A percentile compares a stretch with the other conserved stretches of the same genome.
Evolutionary conservation across 2,329 filamentous ascomycete species (phyloP).

Genomic region (Dryadomyces quercivorus): DNA sequence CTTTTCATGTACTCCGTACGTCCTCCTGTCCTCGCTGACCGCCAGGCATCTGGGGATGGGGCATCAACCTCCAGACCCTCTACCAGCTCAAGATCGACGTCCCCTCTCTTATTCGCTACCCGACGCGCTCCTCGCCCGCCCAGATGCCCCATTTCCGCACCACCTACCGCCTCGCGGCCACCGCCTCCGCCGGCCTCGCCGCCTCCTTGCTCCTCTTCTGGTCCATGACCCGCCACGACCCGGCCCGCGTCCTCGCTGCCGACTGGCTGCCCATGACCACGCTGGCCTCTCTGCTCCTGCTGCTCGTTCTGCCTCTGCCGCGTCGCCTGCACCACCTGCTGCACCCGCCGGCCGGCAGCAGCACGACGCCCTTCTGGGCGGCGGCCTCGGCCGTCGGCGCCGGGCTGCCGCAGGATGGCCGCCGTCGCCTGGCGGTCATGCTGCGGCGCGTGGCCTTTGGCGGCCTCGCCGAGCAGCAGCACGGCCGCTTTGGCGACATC

Average conservation of each 20-base stretch:
- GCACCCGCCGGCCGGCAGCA: neutral
- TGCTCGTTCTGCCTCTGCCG: constrained; percentile 54
- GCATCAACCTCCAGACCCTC: constrained; percentile 80
- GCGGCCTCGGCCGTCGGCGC: neutral
- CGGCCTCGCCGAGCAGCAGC: constrained; percentile 71
- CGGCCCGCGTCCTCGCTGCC: constrained; percentile 59
- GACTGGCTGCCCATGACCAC: constrained; percentile 81
- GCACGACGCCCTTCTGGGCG: neutral
- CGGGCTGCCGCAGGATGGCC: constrained; percentile 50
- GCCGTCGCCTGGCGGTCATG: constrained; percentile 62
- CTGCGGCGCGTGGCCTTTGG: constrained; percentile 71
- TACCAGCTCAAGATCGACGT: constrained; percentile 73
- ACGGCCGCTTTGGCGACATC: constrained; percentile 92
- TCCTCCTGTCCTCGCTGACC: neutral
- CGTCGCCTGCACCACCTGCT: constrained; percentile 4
- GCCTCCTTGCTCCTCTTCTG: constrained; percentile 74
- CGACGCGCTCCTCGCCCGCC: constrained; percentile 55
- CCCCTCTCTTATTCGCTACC: constrained; percentile 76
- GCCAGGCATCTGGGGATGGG: constrained; percentile 65
- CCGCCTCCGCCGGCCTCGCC: constrained; percentile 59
- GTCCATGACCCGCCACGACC: constrained; percentile 60
- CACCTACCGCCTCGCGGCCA: constrained; percentile 72
- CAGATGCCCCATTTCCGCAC: constrained; percentile 68
- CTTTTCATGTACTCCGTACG: constrained; percentile 12
- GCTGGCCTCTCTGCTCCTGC: constrained; percentile 56